phyloP scores from a whole-genome alignment of 177 flowering plant genomes.

The Tripterygium wilfordii region DNA sequence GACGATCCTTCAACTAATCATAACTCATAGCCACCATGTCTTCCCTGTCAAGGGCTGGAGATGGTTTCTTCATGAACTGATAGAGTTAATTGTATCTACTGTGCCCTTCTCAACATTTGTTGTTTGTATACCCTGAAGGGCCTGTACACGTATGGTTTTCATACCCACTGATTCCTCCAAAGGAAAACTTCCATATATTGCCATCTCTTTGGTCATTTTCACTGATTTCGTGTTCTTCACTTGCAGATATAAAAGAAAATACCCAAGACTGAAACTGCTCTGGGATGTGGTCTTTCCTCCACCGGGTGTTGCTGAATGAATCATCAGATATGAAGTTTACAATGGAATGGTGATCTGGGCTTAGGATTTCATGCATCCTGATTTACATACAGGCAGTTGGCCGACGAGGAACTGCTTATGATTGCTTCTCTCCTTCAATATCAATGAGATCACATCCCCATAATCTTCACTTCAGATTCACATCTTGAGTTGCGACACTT shows the following conservation, averaged over 20 bases:
- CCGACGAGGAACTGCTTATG: background rate
- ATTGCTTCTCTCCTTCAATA: background rate
- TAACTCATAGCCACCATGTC: too few relatives aligned
- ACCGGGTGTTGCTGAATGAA: too few relatives aligned
- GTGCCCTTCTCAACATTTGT: too few relatives aligned
- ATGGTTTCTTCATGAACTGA: too few relatives aligned
- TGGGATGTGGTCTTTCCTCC: constrained; percentile 29
- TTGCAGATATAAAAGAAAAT: constrained; percentile 40
- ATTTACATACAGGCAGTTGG: constrained; percentile 1
- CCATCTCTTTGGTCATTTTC: background rate
- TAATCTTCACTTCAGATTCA: background rate
- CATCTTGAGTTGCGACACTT: too few relatives aligned
- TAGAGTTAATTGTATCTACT: too few relatives aligned
- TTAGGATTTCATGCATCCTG: constrained; percentile 12
- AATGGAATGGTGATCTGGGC: constrained; percentile 10
- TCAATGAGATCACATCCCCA: constrained; percentile 13
- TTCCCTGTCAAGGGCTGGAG: too few relatives aligned
- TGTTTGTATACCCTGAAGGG: too few relatives aligned
- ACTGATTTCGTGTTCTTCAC: background rate
- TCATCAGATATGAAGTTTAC: constrained; percentile 11
- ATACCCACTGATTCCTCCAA: too few relatives aligned
- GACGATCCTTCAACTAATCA: too few relatives aligned
- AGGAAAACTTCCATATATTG: too few relatives aligned
- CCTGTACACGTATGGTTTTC: too few relatives aligned
- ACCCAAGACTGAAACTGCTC: constrained; percentile 10